These are phyloP conservation scores for rapeseed (Brassica napus) DNA, from an alignment of 345 rosid genomes.

Conservation along the genomic window Da-Ae NC_063440.1:2323501-2324000, in stretches of 20 bases:
- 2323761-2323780: neutral
- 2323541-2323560: no score
- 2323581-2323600: constrained; percentile 19
- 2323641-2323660: constrained; percentile 97
- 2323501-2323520: no score
- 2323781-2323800: constrained; percentile 42
- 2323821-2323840: constrained; percentile 66
- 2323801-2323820: constrained; percentile 60
- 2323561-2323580: neutral
- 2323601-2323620: neutral
- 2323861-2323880: constrained; percentile 75
- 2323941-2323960: constrained; percentile 43
- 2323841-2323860: constrained; percentile 54
- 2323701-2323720: constrained; percentile 41
- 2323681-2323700: constrained; percentile 54
- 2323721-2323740: neutral
- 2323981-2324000: constrained; percentile 35
- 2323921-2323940: constrained; percentile 58
- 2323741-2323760: constrained; percentile 5
- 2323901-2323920: constrained; percentile 55
- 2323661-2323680: constrained; percentile 86
- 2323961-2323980: constrained; percentile 36
- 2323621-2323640: constrained; percentile 90
- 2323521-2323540: no score
- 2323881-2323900: constrained; percentile 71